A percentile compares a stretch with the other conserved stretches of the same genome.
phyloP scores from a whole-genome alignment of 108 stramenopile species.

The Nitzschia sp. region DNA sequence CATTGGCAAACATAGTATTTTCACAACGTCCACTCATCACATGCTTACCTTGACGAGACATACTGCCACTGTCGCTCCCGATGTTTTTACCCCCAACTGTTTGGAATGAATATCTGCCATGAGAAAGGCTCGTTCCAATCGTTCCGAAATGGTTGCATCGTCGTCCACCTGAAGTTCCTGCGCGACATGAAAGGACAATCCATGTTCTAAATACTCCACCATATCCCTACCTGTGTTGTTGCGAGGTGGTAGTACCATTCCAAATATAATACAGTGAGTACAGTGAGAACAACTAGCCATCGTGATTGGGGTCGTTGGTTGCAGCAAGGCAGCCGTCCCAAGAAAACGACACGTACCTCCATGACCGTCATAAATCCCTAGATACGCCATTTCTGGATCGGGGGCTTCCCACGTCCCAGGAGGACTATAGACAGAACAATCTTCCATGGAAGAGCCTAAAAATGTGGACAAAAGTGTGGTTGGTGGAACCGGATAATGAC shows the following conservation, averaged over 20 bases:
- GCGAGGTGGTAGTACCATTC: too few relatives aligned
- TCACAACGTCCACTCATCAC: background rate
- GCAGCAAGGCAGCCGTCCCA: background rate
- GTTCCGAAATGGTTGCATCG: conserved; percentile 39
- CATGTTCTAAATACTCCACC: conserved; percentile 89
- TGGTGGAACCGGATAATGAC: background rate
- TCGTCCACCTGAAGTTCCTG: conserved; percentile 61
- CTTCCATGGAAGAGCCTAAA: conserved; percentile 93
- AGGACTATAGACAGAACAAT: conserved; percentile 68
- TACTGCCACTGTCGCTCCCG: conserved; percentile 92
- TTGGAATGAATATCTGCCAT: conserved; percentile 87
- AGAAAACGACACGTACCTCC: conserved; percentile 44
- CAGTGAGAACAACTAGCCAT: too few relatives aligned
- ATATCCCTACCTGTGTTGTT: conserved; percentile 74
- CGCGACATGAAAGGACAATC: conserved; percentile 74
- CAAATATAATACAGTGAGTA: too few relatives aligned
- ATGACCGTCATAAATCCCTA: conserved; percentile 95
- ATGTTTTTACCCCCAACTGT: conserved; percentile 68
- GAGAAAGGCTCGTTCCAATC: conserved; percentile 86
- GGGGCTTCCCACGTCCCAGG: conserved; percentile 59
- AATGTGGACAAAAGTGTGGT: too few relatives aligned
- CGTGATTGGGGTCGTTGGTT: too few relatives aligned
- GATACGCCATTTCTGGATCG: conserved; percentile 60
- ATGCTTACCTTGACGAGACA: conserved; percentile 62
- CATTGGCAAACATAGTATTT: background rate